Base-by-base conservation (phyloP, 2,329 filamentous ascomycete genomes). In the Colletotrichum cereale region DNA sequence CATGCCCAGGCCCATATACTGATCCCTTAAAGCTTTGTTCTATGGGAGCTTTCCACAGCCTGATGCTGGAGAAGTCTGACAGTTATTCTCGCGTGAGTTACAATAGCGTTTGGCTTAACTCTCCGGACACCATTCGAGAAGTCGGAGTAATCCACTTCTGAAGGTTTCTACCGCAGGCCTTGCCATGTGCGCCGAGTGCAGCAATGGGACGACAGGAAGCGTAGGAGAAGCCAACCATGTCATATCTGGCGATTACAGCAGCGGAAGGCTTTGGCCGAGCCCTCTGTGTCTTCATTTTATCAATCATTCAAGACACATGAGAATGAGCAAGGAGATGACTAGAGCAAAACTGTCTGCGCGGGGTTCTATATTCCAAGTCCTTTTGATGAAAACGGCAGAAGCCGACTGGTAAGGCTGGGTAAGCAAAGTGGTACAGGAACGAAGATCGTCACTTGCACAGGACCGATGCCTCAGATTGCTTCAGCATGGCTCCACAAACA, bases 291-390 rank as follows among this genome's bases (percentile, higher is more conserved):
- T 42, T 34, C 61, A 14, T 52, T n/a, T 69, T 40, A 21, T 66
- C 26, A 12, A 16, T 62, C 48, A 24, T 62, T 55, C 40, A 62
- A 67, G 57, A 67, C 57, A 67, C 64, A 34, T 31, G 38, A 29
- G 14, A 34, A 18, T 34, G 38, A 12, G n/a, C 36, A 44, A 66
- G 21, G 16, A 60, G 50, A 36, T 44, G 36, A 36, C 11, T 44
- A 44, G 56, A 57, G 61, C 42, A 62, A 52, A 57, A 50, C 21
- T 16, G 67, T 62, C 64, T 58, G 64, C 62, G 63, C 34, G 55
- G 31, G 55, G 21, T 44, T 24, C 16, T 55, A 52, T 50, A 26
- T 24, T n/a, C 63, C 48, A 34, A 70, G 26, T 34, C 12, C 1
- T 38, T 26, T 38, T 26, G 24, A 58, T 24, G 57, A 58, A 50